Percentiles rank a stretch among this genome's conserved stretches.
These are phyloP conservation scores for Borovskyia barvae DNA, from an alignment of 208 protist species.

Conservation along the genomic window DNA sequence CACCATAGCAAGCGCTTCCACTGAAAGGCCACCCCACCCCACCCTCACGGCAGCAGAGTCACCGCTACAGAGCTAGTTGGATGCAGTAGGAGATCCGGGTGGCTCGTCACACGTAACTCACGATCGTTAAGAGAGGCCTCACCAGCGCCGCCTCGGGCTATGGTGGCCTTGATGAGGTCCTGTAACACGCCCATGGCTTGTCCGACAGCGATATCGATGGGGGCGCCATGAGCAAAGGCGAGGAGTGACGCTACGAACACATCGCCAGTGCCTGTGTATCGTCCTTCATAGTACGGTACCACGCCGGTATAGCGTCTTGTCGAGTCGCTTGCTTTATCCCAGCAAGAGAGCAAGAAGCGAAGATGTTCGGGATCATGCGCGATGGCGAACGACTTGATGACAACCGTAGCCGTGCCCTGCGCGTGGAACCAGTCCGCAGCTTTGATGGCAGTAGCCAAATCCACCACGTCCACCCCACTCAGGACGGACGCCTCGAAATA, in stretches of 20 bases:
- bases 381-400: conserved; percentile 84
- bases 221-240: conserved; percentile 54
- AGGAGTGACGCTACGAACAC: conserved; percentile 76
- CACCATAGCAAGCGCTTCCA: too few relatives aligned
- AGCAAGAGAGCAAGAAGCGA: conserved; percentile 60
- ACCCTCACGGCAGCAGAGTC: conserved; percentile 24
- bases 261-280: conserved; percentile 88
- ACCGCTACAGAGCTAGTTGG: conserved; percentile 43
- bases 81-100: conserved; percentile 45
- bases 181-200: conserved; percentile 87
- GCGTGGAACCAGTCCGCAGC: conserved; percentile 84
- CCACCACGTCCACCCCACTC: conserved; percentile 57
- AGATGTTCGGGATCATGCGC: conserved; percentile 39
- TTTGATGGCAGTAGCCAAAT: conserved; percentile 46
- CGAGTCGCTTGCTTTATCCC: conserved; percentile 1
- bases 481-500: conserved; percentile 92
- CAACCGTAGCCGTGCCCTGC: conserved; percentile 58
- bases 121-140: conserved; percentile 50
- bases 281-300: conserved; percentile 70
- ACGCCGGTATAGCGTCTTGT: conserved; percentile 58
- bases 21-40: too few relatives aligned
- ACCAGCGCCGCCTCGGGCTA: conserved; percentile 43
- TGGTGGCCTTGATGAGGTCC: conserved; percentile 72
- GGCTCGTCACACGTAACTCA: conserved; percentile 71
- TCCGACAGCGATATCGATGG: conserved; percentile 57